A percentile compares a stretch with the other conserved stretches of the same genome.
phyloP scores from a whole-genome alignment of 768 basidiomycete genomes.

The Mrakia blollopis region DNA sequence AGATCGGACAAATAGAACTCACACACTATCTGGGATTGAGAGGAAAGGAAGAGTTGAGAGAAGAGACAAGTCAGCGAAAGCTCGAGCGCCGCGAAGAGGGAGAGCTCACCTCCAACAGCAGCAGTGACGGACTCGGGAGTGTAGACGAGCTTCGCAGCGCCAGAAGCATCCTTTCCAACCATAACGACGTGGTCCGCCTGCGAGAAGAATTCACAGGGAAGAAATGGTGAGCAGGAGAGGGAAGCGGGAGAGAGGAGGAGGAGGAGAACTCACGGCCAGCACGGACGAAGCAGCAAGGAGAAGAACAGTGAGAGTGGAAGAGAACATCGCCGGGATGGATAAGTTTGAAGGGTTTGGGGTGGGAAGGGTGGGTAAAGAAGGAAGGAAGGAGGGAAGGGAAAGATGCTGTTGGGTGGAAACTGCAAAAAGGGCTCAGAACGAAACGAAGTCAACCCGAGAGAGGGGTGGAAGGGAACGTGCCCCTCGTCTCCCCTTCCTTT shows the following conservation, averaged over 20 bases:
- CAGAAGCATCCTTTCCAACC: not conserved
- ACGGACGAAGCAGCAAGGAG: not conserved
- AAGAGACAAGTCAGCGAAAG: not conserved
- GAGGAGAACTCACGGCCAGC: not conserved
- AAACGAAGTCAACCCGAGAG: not conserved
- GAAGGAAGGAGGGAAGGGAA: not conserved
- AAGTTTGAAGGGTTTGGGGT: not conserved
- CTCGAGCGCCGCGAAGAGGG: not conserved
- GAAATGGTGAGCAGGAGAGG: not conserved
- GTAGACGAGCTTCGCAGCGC: not conserved
- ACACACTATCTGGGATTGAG: not conserved
- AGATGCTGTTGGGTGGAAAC: not conserved
- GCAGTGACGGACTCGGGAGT: not conserved
- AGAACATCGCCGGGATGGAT: constrained; percentile 3
- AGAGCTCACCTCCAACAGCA: constrained; percentile 2
- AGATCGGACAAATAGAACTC: not conserved
- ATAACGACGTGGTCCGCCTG: constrained; percentile 10
- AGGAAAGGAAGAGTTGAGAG: no score
- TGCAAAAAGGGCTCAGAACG: not conserved
- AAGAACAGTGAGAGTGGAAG: not conserved
- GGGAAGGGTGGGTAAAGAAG: not conserved
- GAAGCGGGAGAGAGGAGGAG: not conserved
- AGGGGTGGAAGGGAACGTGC: not conserved
- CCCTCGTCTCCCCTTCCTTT: not conserved
- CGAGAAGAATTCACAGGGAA: not conserved